Base-by-base conservation (phyloP, 1,139 yeast species). In the Pichia sp. region DNA sequence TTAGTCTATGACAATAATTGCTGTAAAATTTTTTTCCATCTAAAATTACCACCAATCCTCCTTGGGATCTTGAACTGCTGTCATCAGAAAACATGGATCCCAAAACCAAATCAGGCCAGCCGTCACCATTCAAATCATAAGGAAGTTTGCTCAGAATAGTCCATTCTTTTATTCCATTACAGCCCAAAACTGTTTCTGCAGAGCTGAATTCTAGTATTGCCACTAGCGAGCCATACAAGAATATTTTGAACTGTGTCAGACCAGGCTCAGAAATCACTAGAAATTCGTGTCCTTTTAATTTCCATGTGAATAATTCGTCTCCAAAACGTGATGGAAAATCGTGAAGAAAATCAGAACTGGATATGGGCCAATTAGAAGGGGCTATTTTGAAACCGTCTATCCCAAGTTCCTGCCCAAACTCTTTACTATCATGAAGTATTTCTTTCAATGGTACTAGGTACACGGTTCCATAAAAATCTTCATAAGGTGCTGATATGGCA, bases 401-500 rank as follows among this genome's bases (percentile, higher is more conserved):
- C 8, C 34, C 30, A 5, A n/a, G 15, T 38, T 7, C 7, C 16
- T 13, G 41, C 16, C 19, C 41, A 38, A 7, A 8, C 2, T 40
- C 29, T 16, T 30, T 5, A 8, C 31, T 16, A 32, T 19, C 29
- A 8, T 23, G 34, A 10, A 47, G 19, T 2, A 63, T 40, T 40
- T 63, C 61, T 2, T 16, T 49, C 6, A 65, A 16, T 0, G 79
- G 75, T 2, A 78, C 59, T 7, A 78, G 61, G 55, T 77, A 77
- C 0, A 76, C 71, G 0, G 79, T 67, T 0, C 81, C 82, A 13
- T 54, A 53, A 0, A 50, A 45, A 5, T 70, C 72, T 54, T 80
- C 84, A 55, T 65, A 71, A 2, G 79, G 80, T 0, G 85, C 75
- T 1, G 81, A 75, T 5, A 81, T 70, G 0, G 82, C 84, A 8